A percentile compares a stretch with the other conserved stretches of the same genome.
These are phyloP conservation scores for Podospora bellae-mahoneyi DNA, from an alignment of 495 filamentous ascomycete species.

Conservation along the genomic window DNA sequence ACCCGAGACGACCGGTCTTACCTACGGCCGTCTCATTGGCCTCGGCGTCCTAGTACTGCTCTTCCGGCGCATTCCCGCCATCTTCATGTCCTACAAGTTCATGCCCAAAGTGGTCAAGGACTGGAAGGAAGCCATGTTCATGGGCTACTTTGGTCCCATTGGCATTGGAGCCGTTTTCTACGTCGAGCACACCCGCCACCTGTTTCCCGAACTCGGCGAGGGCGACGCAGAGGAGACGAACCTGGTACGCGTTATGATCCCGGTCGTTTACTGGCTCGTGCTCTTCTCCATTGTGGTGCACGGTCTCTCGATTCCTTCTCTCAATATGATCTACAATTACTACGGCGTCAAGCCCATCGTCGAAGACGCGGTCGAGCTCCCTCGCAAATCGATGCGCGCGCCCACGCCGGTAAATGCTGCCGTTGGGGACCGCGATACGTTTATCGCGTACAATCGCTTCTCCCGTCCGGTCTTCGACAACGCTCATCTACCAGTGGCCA, in stretches of 20 bases:
- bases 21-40: constrained; percentile 64
- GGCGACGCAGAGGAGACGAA: constrained; percentile 54
- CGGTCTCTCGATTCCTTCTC: constrained; percentile 53
- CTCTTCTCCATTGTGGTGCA: constrained; percentile 58
- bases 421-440: constrained; percentile 33
- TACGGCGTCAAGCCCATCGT: constrained; percentile 45
- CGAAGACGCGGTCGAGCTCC: constrained; percentile 52
- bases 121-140: constrained; percentile 66
- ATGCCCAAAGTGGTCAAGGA: constrained; percentile 65
- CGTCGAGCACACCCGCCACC: constrained; percentile 56
- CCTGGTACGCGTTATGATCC: constrained; percentile 48
- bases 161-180: constrained; percentile 87
- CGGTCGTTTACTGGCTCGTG: constrained; percentile 58
- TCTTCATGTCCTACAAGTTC: constrained; percentile 51
- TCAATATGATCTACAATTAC: constrained; percentile 47
- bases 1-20: constrained; percentile 39
- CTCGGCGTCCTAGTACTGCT: constrained; percentile 73
- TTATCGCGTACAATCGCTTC: constrained; percentile 58
- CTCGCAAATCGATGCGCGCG: constrained; percentile 48
- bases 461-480: constrained; percentile 40
- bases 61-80: constrained; percentile 48
- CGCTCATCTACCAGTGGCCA: constrained; percentile 3
- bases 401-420: constrained; percentile 51
- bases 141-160: constrained; percentile 89
- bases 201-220: constrained; percentile 50